Percentiles rank a stretch among this genome's conserved stretches.
These are phyloP conservation scores for Suillus paluster DNA, from an alignment of 768 basidiomycete species.

Conservation along the genomic window DNA sequence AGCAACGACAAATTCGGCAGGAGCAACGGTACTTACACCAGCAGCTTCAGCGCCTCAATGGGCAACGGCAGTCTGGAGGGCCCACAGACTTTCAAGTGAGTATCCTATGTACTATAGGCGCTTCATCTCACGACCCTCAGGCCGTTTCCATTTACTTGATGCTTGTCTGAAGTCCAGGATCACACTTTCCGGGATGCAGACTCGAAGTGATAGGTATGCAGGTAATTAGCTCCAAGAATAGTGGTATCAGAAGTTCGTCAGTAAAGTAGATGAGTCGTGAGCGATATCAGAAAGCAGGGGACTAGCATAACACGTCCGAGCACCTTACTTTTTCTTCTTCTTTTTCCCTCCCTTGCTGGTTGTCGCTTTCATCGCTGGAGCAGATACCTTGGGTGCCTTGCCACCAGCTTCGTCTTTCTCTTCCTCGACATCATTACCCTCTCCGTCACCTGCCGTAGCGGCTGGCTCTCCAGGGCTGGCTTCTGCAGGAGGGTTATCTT, in stretches of 20 bases:
- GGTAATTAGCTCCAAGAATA: not conserved
- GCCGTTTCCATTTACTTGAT: too few relatives aligned
- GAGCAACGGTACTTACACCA: too few relatives aligned
- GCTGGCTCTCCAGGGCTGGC: constrained; percentile 3
- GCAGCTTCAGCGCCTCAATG: too few relatives aligned
- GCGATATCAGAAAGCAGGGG: not conserved
- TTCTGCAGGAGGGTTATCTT: not conserved
- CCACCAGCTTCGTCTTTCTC: constrained; percentile 3
- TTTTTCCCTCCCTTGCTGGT: constrained; percentile 6
- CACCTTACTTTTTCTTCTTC: constrained; percentile 21
- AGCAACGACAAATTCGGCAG: too few relatives aligned
- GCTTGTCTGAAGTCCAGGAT: not conserved
- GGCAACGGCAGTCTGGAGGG: too few relatives aligned
- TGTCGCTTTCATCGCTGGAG: constrained; percentile 12
- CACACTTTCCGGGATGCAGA: not conserved
- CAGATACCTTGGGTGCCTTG: not conserved
- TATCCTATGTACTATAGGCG: too few relatives aligned
- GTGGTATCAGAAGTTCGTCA: not conserved
- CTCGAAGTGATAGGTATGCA: not conserved
- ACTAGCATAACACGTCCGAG: not conserved
- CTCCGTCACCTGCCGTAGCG: not conserved
- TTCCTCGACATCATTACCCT: constrained; percentile 9
- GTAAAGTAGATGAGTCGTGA: constrained; percentile 7
- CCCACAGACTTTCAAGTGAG: too few relatives aligned
- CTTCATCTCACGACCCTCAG: too few relatives aligned